Evolutionary conservation across 2,329 filamentous ascomycete species (phyloP), one percentile per base, ranked within the genome.

Genomic region (Teratosphaeria viscida): DNA sequence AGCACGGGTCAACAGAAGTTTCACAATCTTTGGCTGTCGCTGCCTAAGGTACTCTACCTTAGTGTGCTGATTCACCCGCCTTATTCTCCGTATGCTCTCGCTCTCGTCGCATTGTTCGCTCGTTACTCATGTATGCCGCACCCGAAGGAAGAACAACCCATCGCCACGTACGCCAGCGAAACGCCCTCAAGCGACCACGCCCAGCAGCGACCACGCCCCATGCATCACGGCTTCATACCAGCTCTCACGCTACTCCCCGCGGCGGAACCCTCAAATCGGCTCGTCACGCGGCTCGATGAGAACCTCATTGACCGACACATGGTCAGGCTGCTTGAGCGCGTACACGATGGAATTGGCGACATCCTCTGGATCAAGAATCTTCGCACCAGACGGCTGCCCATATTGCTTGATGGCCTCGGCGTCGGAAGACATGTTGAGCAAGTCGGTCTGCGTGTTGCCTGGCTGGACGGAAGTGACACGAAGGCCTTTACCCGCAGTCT

Each of bases 241-340:
- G 43, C 43, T 23, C 19, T 49, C 43, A n/a, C 43, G 23, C 43
- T n/a, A 8, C n/a, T 23, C 5, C 19, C 5, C 16, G 8, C 19
- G 1, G 19, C 8, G 5, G 54, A 47, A 14, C 26, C 16, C 12
- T 59, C 54, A 89, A 62, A 89, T 88, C 11, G 87, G 87, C 75
- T 90, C 87, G 65, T 90, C 87, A 54, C 87, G 77, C 14, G 87
- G 87, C 77, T 90, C 87, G 70, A 92, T 88, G 71, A 92, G 71
- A 3, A 92, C 81, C 76, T 92, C 89, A 65, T 92, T 92, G 1
- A 92, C 85, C 49, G 87, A 83, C 52, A 92, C 88, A 74, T 92
- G 85, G 58, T 82, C 78, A 0, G 88, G 88, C 77, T 91, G 87
- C 61, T 81, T 82, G 19, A 92, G 76, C 1, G 89, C 89, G 72